Evolutionary conservation across 768 basidiomycete species (phyloP).

Genomic region (Coprinellus aureogranulatus): DNA sequence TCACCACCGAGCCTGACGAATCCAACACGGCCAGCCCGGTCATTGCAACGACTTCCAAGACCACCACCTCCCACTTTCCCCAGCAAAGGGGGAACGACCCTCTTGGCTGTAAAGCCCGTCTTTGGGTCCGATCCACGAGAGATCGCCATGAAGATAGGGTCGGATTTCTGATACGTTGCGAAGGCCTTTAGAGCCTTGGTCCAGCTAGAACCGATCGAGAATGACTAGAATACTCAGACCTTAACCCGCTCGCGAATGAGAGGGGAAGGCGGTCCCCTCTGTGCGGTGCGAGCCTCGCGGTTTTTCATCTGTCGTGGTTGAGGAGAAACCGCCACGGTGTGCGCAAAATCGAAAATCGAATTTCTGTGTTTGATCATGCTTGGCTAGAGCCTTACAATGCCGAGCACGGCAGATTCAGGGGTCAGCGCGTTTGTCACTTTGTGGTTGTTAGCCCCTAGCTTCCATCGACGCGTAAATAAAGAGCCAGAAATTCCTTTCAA

Average conservation of each 20-base stretch:
- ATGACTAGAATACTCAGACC: constrained; percentile 75
- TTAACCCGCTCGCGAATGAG: constrained; percentile 70
- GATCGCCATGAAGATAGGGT: constrained; percentile 12
- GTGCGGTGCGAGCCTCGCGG: constrained; percentile 68
- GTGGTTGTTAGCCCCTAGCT: not conserved
- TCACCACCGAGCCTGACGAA: constrained; percentile 3
- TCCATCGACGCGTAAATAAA: not conserved
- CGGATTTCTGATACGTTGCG: constrained; percentile 67
- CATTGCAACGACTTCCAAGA: constrained; percentile 60
- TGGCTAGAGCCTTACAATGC: not conserved
- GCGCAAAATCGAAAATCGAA: not conserved
- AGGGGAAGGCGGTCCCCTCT: constrained; percentile 28
- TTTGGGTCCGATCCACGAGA: constrained; percentile 24
- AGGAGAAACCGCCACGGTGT: constrained; percentile 1
- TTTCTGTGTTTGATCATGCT: not conserved
- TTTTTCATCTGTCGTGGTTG: constrained; percentile 45
- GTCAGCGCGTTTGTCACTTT: not conserved
- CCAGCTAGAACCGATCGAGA: constrained; percentile 62
- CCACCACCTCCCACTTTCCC: constrained; percentile 22
- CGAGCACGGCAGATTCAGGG: not conserved
- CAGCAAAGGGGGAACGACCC: constrained; percentile 12
- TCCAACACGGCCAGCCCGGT: constrained; percentile 37
- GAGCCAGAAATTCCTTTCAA: no score
- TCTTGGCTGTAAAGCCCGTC: constrained; percentile 38
- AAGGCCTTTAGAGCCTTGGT: constrained; percentile 36